Conservation (phyloP, 2,329 filamentous ascomycete genomes). For the Pleoardoris graminearum region DNA sequence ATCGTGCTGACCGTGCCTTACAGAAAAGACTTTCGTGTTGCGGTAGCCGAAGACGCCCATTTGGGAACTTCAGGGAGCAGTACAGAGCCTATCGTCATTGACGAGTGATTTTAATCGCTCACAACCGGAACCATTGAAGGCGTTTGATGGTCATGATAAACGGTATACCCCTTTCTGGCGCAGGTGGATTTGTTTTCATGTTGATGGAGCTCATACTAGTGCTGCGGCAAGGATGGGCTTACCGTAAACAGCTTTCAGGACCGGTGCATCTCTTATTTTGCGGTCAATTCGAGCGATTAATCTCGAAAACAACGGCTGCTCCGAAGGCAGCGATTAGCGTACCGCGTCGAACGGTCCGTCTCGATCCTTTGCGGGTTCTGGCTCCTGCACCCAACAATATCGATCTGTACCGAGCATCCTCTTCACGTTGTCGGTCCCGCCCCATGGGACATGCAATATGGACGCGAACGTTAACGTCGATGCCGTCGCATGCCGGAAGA, state of each 20-base stretch:
- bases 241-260: constrained; percentile 9
- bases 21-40: background rate
- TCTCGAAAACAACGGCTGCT: background rate
- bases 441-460: constrained; percentile 1
- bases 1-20: background rate
- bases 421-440: constrained; percentile 9
- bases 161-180: constrained; percentile 17
- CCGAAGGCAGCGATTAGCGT: background rate
- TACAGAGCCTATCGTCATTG: background rate
- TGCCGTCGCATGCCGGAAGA: constrained; percentile 3
- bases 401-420: constrained; percentile 5
- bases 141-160: constrained; percentile 3
- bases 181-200: constrained; percentile 2
- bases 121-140: background rate
- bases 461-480: constrained; percentile 3
- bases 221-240: constrained; percentile 12
- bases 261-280: constrained; percentile 3
- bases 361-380: constrained; percentile 1
- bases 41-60: background rate
- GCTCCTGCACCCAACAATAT: background rate
- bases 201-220: constrained; percentile 5
- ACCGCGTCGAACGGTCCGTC: constrained; percentile 6
- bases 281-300: background rate
- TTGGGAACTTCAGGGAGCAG: too few species aligned
- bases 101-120: background rate